Base-by-base conservation (phyloP, 306 rosid genomes). In the Malus fusca region DNA sequence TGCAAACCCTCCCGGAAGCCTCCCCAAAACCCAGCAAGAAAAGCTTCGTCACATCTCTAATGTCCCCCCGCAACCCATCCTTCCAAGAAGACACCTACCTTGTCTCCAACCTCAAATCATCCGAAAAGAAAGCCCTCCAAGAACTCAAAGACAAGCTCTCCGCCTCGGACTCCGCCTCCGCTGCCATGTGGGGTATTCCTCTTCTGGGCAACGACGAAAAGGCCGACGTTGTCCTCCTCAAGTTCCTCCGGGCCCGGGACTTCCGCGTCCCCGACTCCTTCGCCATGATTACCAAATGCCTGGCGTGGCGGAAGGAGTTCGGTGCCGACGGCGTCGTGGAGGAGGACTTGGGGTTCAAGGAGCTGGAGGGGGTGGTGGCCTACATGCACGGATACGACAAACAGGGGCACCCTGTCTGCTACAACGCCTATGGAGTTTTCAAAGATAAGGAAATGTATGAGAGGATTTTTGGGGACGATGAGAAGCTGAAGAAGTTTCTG, bases 391-490 rank as follows among this genome's bases (percentile, higher is more conserved):
- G 96, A 3, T 84, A 73, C 80, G 99, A 95, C 72, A 82, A 81
- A 58, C 93, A 85, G 35, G 97, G 97, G 0, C 97, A 92, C 80
- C 99, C 99, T 4, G 99, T 95, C 52, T 95, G 99, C 58, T 95
- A 92, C 46, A 95, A 95, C 75, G 97, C 96, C 0, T 95, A 92
- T 73, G 97, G 99, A 19, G 78, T 90, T 44, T 92, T 95, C 56
- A 87, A 70, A 56, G 99, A 95, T 11, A 88, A 76, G 40, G 97
- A 92, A 1, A 89, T 92, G 93, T 90, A 90, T 62, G 97, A 95
- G 15, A 92, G 88, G 72, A 74, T 90, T 62, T 95, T 95, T 51
- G 99, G 96, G 10, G 96, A 92, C 35, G 99, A 92, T 10, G 97
- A 90, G 76, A 95, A 95, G 85, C 93, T 95, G 8, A 86, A 90